Base-by-base conservation (phyloP, 352 stramenopile genomes). In the Blastocystis hominis region DNA sequence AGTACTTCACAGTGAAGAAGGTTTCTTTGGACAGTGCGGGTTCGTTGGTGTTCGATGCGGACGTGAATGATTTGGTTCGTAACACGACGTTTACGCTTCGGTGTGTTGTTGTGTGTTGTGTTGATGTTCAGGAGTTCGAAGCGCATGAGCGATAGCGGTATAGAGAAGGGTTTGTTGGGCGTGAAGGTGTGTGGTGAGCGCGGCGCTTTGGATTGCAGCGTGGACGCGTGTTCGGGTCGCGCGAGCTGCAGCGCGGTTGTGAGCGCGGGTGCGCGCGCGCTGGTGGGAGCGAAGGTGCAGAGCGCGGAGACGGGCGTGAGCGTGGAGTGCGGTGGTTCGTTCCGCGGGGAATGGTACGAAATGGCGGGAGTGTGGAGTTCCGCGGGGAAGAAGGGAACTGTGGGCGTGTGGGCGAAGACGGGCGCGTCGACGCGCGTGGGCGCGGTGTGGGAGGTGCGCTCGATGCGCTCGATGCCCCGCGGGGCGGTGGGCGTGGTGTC, bases 1-100 rank as follows among this genome's bases (percentile, higher is more conserved):
- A 46, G n/a, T 53, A 55, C 46, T 76, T 36, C 66, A 55, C 4
- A 3, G n/a, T 76, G 24, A 76, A 76, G 66, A 76, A 76, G 46
- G 38, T 76, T 20, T 76, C 66, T 54, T 24, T 76, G 6, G 66
- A 76, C 36, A 76, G 7, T 34, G 30, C 20, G 9, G 66, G 66
- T 7, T 24, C 38, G 17, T 40, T 76, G 9, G 66, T 76, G 17
- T 36, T 13, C 24, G 66, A 76, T 55, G 34, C 55, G 40, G 66
- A 76, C 36, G 17, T 76, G 13, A 76, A 6, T 4, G 24, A 76
- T 5, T 9, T 76, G 66, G n/a, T 55, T 5, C 17, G 34, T 5
- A 55, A 76, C 40, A 76, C 66, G 15, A 76, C 66, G 38, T 54
- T 76, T 30, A 76, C 66, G 4, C 2, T 76, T 42, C 30, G 66